Evolutionary conservation across 139 green algal species (phyloP), one percentile per base, ranked within the genome.

Genomic region (Medakamo hakoo): DNA sequence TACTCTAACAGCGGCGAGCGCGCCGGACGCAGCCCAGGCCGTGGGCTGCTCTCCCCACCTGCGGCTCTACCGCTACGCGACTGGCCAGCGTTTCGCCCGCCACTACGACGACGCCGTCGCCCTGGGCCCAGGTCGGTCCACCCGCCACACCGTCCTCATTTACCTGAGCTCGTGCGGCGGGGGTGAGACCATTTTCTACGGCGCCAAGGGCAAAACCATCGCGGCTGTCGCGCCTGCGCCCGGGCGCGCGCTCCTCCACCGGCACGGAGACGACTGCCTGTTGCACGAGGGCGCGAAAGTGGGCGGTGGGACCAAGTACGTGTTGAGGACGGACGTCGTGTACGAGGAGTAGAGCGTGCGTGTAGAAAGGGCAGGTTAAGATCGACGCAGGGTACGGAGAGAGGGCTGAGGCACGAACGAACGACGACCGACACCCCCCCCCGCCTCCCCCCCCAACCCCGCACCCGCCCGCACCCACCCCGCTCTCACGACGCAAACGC

Each of bases 251-350:
- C 62, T 90, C 65, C 64, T 90, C 60, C 83, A 90, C 60, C 49
- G 73, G 32, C 83, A 90, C 57, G 83, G 83, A 3, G 74, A 86
- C 55, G 69, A 76, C 23, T 90, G 79, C 63, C 27, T 88, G 59
- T 72, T 82, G 63, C 83, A 90, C 61, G 83, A 90, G 57, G 81
- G 55, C 0, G 49, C 55, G 9, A 60, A 49, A 30, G 83, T 90
- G 60, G 52, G 5, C 25, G 25, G 31, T 1, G 83, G 81, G 2
- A 27, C 63, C 30, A 90, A 90, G 66, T 90, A 88, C 27, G 71
- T 90, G 32, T 71, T 90, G 65, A 72, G 83, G 21, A 86, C 71
- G 9, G 83, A 90, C 49, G 75, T 90, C 0, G 80, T 87, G 19
- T 86, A 52, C 40, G 40, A 16, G 40, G 40, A 52, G 9, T 52